Evolutionary conservation across 257 asterid genomes (phyloP).

Genomic region (Penstemon barbatus): DNA sequence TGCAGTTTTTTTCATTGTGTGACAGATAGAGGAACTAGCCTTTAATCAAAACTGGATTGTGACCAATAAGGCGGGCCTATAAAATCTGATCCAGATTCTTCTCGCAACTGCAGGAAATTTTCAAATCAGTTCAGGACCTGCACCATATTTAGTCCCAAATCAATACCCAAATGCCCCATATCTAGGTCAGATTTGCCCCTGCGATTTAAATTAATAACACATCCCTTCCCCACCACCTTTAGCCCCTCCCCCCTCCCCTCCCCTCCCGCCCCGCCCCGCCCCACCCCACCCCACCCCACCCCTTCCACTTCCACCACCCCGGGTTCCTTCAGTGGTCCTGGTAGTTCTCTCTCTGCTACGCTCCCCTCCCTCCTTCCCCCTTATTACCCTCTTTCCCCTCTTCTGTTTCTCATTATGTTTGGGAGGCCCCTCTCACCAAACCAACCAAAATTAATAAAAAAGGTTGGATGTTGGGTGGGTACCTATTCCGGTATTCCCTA

Average conservation of each 20-base stretch:
- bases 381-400: not conserved
- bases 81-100: constrained; percentile 38
- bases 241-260: constrained; percentile 19
- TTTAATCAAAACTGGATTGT: constrained; percentile 33
- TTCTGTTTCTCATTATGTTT: constrained; percentile 22
- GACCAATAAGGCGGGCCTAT: constrained; percentile 45
- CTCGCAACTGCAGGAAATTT: constrained; percentile 38
- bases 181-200: constrained; percentile 44
- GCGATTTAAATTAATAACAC: constrained; percentile 14
- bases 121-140: constrained; percentile 36
- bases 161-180: constrained; percentile 28
- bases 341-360: constrained; percentile 5
- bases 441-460: constrained; percentile 6
- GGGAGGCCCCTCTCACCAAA: constrained; percentile 17
- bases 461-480: constrained; percentile 20
- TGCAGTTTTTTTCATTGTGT: constrained; percentile 18
- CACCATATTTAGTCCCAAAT: constrained; percentile 29
- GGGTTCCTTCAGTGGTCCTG: constrained; percentile 2
- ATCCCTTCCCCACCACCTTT: constrained; percentile 31
- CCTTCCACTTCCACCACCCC: constrained; percentile 28
- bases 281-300: constrained; percentile 25
- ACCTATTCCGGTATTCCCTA: constrained; percentile 12
- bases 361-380: constrained; percentile 16
- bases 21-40: constrained; percentile 30
- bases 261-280: constrained; percentile 25